Base-by-base conservation (phyloP, 176 grass and related monocot species). In the Phragmites australis region DNA sequence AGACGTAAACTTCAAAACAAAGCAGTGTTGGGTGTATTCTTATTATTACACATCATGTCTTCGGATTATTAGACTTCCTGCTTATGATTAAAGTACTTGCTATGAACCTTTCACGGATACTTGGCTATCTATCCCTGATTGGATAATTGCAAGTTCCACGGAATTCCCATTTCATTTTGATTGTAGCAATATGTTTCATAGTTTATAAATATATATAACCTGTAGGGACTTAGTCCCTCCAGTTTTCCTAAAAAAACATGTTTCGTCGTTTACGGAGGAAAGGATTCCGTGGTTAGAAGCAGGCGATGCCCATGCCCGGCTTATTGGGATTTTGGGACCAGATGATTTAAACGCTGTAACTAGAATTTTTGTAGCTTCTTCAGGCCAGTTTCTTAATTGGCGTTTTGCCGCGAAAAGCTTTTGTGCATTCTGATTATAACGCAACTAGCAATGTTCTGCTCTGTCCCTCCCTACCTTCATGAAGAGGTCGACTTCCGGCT, bases 401-500 rank as follows among this genome's bases (percentile, higher is more conserved):
- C 22, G 9, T 40, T 56, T 32, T 72, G 55, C 29, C 26, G 25
- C 34, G 3, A 23, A 39, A 70, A 57, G 8, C 23, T 42, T 10
- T 42, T 10, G 50, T 56, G 13, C 34, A 2, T 40, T 48, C 26
- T 9, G 9, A 48, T 32, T 18, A 42, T 14, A 25, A 4, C 16
- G 9, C 9, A 3, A 67, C 64, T 15, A 62, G 3, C 44, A 22
- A 70, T 48, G 14, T 11, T 48, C 3, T 34, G 31, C 2, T 60
- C 21, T 51, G 6, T 65, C 56, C 30, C 56, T n/a, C 12, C 54
- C 0, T 81, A 98, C 96, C 92, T 99, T 99, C 96, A 99, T 99
- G 73, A 99, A 99, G 55, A 99, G 87, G 80, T 99, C 96, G 6
- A 99, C 96, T 64, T 99, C 96, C 1, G 96, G 65, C 78, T 99